Evolutionary conservation across 2,329 filamentous ascomycete genomes (phyloP).

Genomic region (Ramularia collo-cygni): DNA sequence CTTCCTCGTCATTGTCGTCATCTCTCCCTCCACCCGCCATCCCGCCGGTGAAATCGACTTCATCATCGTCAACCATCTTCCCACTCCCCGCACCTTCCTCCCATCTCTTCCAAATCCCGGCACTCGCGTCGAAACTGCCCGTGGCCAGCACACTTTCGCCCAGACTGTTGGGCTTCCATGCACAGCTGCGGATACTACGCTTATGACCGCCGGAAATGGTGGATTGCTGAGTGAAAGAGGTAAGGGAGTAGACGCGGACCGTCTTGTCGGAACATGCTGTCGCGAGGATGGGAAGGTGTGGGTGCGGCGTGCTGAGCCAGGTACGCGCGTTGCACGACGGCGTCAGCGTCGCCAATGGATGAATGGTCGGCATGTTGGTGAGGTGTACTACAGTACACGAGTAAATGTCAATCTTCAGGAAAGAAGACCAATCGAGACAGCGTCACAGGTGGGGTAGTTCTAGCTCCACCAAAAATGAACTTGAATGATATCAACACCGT

Average conservation of each 20-base stretch:
- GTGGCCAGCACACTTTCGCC: constrained; percentile 75
- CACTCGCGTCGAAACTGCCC: constrained; percentile 87
- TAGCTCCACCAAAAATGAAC: too few relatives aligned
- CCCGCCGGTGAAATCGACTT: constrained; percentile 30
- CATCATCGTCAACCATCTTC: constrained; percentile 12
- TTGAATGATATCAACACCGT: too few relatives aligned
- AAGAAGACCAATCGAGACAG: too few relatives aligned
- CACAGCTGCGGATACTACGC: constrained; percentile 74
- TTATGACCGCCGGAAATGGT: constrained; percentile 81
- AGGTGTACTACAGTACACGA: too few relatives aligned
- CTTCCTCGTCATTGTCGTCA: constrained; percentile 51
- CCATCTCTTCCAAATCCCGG: constrained; percentile 62
- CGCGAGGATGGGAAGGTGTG: constrained; percentile 77
- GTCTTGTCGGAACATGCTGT: constrained; percentile 81
- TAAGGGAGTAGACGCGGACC: constrained; percentile 82
- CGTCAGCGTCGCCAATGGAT: constrained; percentile 45
- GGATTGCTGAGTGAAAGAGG: constrained; percentile 70
- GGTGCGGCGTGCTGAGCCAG: constrained; percentile 82
- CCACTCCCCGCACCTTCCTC: constrained; percentile 44
- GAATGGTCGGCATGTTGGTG: constrained; percentile 32
- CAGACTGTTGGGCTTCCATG: constrained; percentile 66
- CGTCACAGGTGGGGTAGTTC: too few relatives aligned
- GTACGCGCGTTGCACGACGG: constrained; percentile 56
- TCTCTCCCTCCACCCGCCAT: constrained; percentile 25
- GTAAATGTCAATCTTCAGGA: too few relatives aligned